Conservation (phyloP, 768 basidiomycete species). For the Termitomyces sp. region DNA sequence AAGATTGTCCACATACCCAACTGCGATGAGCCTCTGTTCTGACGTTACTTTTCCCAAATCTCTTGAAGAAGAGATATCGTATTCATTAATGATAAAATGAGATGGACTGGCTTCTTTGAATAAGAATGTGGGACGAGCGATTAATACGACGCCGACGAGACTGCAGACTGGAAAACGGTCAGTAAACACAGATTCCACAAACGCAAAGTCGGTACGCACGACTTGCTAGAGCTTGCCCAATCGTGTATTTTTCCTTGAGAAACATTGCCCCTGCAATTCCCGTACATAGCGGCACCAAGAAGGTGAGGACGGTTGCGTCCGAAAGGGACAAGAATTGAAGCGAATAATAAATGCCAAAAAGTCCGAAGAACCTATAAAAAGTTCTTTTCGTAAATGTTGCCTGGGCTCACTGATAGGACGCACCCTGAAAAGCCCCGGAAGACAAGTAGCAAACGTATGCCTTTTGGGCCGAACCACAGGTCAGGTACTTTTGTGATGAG, state of each 20-base stretch:
- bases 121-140: slow-evolving; percentile 73
- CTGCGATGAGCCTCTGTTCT: slow-evolving; percentile 37
- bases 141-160: slow-evolving; percentile 73
- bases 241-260: slow-evolving; percentile 55
- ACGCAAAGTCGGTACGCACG: slow-evolving; percentile 23
- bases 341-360: slow-evolving; percentile 55
- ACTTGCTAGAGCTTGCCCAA: slow-evolving; percentile 50
- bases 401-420: slow-evolving; percentile 8
- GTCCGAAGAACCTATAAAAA: slow-evolving; percentile 52
- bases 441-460: slow-evolving; percentile 53
- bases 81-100: neutral
- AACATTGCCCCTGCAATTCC: slow-evolving; percentile 59
- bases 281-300: slow-evolving; percentile 66
- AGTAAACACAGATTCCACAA: neutral
- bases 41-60: slow-evolving; percentile 23
- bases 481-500: slow-evolving; percentile 38
- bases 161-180: slow-evolving; percentile 44
- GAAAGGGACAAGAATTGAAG: slow-evolving; percentile 73
- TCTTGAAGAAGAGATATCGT: slow-evolving; percentile 20
- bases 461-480: slow-evolving; percentile 68
- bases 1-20: slow-evolving; percentile 4
- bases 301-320: slow-evolving; percentile 75
- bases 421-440: slow-evolving; percentile 65
- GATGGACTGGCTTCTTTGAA: slow-evolving; percentile 36
- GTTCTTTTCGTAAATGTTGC: neutral